phyloP scores from a whole-genome alignment of 352 stramenopile genomes.

The Globisporangium parvum region DNA sequence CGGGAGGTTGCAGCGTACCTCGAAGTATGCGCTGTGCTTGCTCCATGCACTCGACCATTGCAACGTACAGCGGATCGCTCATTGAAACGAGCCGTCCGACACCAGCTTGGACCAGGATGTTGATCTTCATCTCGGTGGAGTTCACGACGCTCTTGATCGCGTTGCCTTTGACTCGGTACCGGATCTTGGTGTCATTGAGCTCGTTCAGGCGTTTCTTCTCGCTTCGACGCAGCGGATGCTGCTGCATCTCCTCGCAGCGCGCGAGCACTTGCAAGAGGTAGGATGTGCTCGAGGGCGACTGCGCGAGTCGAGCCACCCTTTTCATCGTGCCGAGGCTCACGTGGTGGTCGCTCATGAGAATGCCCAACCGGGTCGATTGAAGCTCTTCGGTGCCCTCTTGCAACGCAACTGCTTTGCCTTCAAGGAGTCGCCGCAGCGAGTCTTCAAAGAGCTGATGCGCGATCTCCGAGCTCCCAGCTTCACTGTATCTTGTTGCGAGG shows the following conservation, averaged over 20 bases:
- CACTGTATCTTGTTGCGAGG: conserved; percentile 2
- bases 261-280: conserved; percentile 20
- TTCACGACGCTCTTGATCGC: conserved; percentile 10
- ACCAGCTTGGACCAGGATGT: conserved; percentile 30
- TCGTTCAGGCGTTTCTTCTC: conserved; percentile 25
- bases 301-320: conserved; percentile 24
- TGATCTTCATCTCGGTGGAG: conserved; percentile 22
- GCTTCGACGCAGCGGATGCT: conserved; percentile 20
- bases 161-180: conserved; percentile 8
- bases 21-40: conserved; percentile 18
- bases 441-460: conserved; percentile 13
- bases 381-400: conserved; percentile 21
- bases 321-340: conserved; percentile 60
- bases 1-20: too few relatives aligned
- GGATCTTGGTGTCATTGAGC: conserved; percentile 16
- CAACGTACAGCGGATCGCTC: conserved; percentile 15
- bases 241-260: conserved; percentile 20
- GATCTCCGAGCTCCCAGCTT: neutral
- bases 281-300: conserved; percentile 6
- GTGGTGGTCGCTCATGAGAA: conserved; percentile 69
- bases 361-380: conserved; percentile 22
- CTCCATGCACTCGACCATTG: conserved; percentile 15
- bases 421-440: conserved; percentile 28
- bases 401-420: conserved; percentile 21
- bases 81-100: conserved; percentile 11